Evolutionary conservation across 352 stramenopile species (phyloP), one percentile per base, ranked within the genome.

Genomic region (Aphanomyces stellatus): DNA sequence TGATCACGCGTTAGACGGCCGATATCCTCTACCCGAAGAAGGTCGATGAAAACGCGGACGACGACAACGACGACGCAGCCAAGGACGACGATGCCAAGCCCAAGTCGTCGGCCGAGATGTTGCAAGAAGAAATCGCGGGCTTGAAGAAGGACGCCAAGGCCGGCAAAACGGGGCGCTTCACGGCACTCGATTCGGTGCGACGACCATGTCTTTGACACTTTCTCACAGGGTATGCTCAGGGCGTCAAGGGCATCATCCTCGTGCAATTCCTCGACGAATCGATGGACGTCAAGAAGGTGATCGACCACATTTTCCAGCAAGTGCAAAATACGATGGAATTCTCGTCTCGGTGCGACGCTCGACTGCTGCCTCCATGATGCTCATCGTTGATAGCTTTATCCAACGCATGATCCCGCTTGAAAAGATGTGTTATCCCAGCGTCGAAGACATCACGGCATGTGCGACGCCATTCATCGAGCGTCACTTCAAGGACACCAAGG

Each of bases 361-460:
- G 11, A 46, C n/a, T 11, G 13, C 37, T n/a, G n/a, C 11, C 37
- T 46, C 37, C 46, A 30, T 53, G 46, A 11, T 53, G 17, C 13
- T 53, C 46, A n/a, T n/a, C n/a, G n/a, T n/a, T 28, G 13, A 1
- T 37, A 57, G 49, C 22, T 57, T 57, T 34, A 85, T 92, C 22
- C 81, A 79, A 65, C 81, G 80, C 22, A 73, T 90, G 70, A 92
- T 90, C 42, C 83, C 81, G 49, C 71, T 92, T 8, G 80, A 92
- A 71, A 81, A 79, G 31, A 67, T 92, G 49, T 81, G 76, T 3
- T 87, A 88, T 65, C 78, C 83, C 22, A 76, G 77, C 46, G 70
- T 81, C 5, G 80, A 90, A 11, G 77, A 81, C 11, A 88, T 92
- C 31, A 77, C 80, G 56, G 69, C 76, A 4, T 68, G 81, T 25